These are phyloP conservation scores for Mycogone perniciosa DNA, from an alignment of 2,329 filamentous ascomycete genomes.

Conservation along the genomic window DNA sequence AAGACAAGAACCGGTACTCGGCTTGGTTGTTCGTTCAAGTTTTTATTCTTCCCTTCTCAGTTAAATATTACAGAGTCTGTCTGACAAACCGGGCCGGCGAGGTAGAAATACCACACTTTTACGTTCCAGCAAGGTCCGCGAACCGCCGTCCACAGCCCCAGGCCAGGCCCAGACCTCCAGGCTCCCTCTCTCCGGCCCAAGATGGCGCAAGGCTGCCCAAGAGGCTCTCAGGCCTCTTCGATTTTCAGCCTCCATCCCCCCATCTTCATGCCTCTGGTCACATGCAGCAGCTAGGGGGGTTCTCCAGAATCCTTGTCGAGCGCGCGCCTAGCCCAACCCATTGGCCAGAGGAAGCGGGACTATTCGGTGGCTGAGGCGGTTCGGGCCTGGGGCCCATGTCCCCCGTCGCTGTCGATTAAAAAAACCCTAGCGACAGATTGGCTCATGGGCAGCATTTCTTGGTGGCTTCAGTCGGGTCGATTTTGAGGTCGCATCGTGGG, in stretches of 20 bases:
- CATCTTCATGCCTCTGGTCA: constrained; percentile 1
- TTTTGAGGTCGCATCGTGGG: no score
- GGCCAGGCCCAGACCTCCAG: background rate
- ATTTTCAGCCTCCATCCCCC: constrained; percentile 6
- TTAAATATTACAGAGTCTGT: no score
- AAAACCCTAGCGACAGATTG: no score
- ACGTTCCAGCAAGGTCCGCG: no score
- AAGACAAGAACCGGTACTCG: no score
- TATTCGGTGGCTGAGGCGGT: constrained; percentile 6
- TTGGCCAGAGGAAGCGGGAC: constrained; percentile 1
- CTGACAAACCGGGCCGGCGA: no score
- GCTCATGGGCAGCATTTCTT: no score
- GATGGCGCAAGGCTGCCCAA: background rate
- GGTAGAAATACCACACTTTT: no score
- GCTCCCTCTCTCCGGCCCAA: background rate
- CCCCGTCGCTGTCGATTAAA: background rate
- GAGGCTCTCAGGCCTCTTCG: background rate
- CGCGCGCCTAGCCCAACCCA: background rate
- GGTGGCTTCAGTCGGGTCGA: background rate
- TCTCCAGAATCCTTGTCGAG: background rate
- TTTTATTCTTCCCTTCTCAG: no score
- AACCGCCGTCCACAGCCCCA: no score
- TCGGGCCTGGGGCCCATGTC: background rate
- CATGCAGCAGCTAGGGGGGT: background rate
- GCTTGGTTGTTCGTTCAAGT: no score